Evolutionary conservation across 202 grass and related monocot species (phyloP).

Genomic region (Panicum hallii): DNA sequence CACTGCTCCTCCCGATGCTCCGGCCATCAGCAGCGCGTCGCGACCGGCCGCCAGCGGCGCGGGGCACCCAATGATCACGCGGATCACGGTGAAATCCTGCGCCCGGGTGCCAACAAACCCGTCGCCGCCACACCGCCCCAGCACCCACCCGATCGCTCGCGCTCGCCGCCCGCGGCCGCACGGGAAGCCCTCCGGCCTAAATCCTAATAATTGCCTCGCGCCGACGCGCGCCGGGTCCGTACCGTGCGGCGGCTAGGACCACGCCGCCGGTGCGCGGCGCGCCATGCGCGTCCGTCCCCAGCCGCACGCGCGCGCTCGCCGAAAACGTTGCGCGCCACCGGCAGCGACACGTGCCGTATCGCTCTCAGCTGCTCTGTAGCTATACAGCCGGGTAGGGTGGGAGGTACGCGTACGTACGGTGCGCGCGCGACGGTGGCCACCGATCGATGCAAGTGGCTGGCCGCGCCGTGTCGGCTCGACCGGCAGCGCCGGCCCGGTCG

Average conservation of each 20-base stretch:
- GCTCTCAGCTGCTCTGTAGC: conserved; percentile 28
- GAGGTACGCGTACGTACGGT: not conserved
- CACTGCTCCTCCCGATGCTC: not conserved
- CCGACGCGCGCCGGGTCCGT: not conserved
- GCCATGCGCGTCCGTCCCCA: not conserved
- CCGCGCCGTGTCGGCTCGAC: not conserved
- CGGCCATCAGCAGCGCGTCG: not conserved
- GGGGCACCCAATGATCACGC: not conserved
- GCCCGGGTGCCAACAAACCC: not conserved
- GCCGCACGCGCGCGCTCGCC: not conserved
- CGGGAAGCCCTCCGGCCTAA: not conserved
- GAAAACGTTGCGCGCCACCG: conserved; percentile 9
- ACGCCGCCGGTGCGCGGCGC: not conserved
- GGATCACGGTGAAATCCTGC: conserved; percentile 10
- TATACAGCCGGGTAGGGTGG: not conserved
- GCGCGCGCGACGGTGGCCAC: not conserved
- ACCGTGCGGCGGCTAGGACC: not conserved
- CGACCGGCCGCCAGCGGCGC: not conserved
- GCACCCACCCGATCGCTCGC: not conserved
- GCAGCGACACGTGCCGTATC: conserved; percentile 1
- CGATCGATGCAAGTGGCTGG: not conserved
- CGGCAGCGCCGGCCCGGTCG: not conserved
- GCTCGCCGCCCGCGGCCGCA: not conserved
- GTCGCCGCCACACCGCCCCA: not conserved
- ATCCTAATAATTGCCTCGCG: not conserved